These are phyloP conservation scores for Fusarium avenaceum DNA, from an alignment of 2,329 filamentous ascomycete genomes.

Conservation along the genomic window DNA sequence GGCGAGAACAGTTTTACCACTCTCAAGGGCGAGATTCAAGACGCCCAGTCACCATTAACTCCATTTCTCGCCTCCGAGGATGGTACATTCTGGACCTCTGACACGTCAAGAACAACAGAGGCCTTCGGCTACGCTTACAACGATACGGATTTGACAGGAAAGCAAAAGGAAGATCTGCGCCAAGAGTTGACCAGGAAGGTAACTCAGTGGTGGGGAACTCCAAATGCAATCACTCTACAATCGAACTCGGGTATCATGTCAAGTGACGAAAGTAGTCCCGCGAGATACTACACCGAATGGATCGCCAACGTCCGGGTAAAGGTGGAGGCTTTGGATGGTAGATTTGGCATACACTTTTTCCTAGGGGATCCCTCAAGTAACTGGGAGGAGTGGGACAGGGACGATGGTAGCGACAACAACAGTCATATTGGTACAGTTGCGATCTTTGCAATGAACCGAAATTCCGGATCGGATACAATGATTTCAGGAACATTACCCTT, in stretches of 20 bases:
- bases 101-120: conserved; percentile 69
- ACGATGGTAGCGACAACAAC: background rate
- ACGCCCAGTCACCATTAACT: conserved; percentile 69
- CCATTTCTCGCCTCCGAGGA: conserved; percentile 73
- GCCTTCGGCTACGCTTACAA: conserved; percentile 82
- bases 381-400: conserved; percentile 60
- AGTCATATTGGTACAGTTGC: conserved; percentile 68
- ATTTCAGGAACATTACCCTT: conserved; percentile 66
- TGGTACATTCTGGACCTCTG: conserved; percentile 77
- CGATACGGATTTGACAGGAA: conserved; percentile 61
- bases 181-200: conserved; percentile 60
- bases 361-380: conserved; percentile 67
- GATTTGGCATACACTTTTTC: conserved; percentile 71
- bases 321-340: conserved; percentile 55
- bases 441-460: conserved; percentile 63
- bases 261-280: conserved; percentile 39
- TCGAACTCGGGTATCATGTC: conserved; percentile 2
- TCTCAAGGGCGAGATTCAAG: conserved; percentile 65
- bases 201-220: conserved; percentile 62
- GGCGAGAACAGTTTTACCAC: conserved; percentile 73
- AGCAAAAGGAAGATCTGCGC: conserved; percentile 47
- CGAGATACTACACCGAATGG: conserved; percentile 71
- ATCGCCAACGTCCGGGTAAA: conserved; percentile 74
- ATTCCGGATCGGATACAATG: conserved; percentile 51
- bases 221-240: conserved; percentile 49